These are phyloP conservation scores for Suhomyces yuchorum DNA, from an alignment of 1,139 yeast species.

Conservation along the genomic window DNA sequence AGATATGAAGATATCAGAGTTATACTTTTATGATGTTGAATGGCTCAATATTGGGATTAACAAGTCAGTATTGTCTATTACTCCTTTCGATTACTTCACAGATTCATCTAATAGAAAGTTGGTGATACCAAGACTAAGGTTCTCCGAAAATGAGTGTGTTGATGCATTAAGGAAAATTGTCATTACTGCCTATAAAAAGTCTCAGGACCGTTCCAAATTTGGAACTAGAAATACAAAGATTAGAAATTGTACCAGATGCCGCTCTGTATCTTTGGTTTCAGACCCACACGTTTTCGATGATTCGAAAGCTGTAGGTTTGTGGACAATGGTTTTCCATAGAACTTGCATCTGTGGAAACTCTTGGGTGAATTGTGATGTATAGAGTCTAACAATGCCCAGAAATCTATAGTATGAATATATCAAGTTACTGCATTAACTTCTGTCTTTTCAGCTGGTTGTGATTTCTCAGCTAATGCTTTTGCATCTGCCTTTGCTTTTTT, in stretches of 20 bases:
- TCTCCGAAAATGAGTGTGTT: constrained; percentile 30
- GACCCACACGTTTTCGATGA: constrained; percentile 48
- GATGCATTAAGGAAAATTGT: constrained; percentile 51
- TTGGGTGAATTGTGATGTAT: constrained; percentile 49
- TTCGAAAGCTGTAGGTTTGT: constrained; percentile 47
- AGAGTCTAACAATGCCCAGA: neutral
- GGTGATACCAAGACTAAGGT: constrained; percentile 24
- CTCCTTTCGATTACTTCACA: constrained; percentile 1
- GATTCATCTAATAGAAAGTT: constrained; percentile 14
- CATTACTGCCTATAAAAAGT: constrained; percentile 15
- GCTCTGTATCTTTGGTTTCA: constrained; percentile 56
- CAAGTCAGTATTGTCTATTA: constrained; percentile 8
- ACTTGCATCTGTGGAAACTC: constrained; percentile 81
- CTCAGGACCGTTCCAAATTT: neutral
- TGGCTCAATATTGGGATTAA: constrained; percentile 63
- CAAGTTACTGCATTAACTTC: neutral
- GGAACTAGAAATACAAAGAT: constrained; percentile 14
- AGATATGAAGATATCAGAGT: constrained; percentile 46
- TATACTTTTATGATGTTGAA: constrained; percentile 67
- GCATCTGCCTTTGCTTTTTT: constrained; percentile 20
- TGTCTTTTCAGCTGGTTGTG: neutral
- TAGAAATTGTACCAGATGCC: constrained; percentile 69
- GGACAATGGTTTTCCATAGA: constrained; percentile 76
- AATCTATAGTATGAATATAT: neutral
- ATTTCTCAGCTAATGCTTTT: constrained; percentile 12